Base-by-base conservation (phyloP, 805 yeast genomes). In the Starmerella sp. region DNA sequence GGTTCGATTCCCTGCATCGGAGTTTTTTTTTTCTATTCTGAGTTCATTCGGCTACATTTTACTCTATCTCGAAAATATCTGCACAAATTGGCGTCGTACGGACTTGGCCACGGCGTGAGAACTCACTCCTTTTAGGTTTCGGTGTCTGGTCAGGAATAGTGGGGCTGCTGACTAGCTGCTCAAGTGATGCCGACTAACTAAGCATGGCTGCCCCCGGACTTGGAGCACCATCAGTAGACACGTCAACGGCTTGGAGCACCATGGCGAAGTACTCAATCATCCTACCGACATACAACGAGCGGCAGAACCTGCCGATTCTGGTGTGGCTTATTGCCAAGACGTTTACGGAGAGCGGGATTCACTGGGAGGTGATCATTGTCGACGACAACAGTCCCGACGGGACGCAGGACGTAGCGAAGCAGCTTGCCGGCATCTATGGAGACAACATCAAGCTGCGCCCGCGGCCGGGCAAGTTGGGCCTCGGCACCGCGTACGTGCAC, bases 301-400 rank as follows among this genome's bases (percentile, higher is more conserved):
- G 77, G 66, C 78, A 77, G 71, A 78, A 78, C 65, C 72, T 78
- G 56, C 91, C 91, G 17, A 83, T 84, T 60, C 78, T 84, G 56
- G 74, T 81, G 17, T 84, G 84, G 73, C 75, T 84, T 54, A 71
- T 84, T 59, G 84, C 84, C 60, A 79, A 82, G 68, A 82, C 84
- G 15, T 83, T 84, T 73, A 71, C 73, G 49, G 77, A 74, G 58
- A 68, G 69, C 66, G 73, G 77, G 36, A 67, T 84, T 54, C 75
- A 81, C 67, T 84, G 91, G 91, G 91, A 84, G 67, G 78, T 84
- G 22, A 71, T 84, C 55, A 83, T 84, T 66, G 90, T 84, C 48
- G 91, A 84, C 65, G 91, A 84, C 66, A 80, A 77, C 59, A 83
- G 90, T 10, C 91, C 91, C 45, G 91, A 84, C 67, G 91, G 91